Evolutionary conservation across 306 rosid species (phyloP), one percentile per base, ranked within the genome.

Genomic region (Cucurbita maxima): DNA sequence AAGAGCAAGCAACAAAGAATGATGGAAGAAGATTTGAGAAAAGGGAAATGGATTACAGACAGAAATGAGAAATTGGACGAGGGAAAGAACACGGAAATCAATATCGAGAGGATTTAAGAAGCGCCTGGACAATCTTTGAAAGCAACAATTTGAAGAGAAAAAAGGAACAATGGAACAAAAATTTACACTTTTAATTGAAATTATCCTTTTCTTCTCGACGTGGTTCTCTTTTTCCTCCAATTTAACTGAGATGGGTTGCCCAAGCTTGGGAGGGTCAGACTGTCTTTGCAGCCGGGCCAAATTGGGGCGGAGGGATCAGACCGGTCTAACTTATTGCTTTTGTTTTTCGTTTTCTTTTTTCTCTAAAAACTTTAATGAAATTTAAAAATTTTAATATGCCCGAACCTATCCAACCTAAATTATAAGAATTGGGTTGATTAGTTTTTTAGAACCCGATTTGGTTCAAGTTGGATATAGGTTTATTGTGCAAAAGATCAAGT

Each of bases 161-260:
- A 14, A 43, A 66, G 20, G 7, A 25, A 44, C 13, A 44, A 66
- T 67, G 45, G 54, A 67, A 67, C 55, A 50, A 68, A 47, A 30
- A 70, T 50, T 70, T 30, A 30, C 34, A 70, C 74, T 70, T 70
- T 70, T 30, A 70, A 50, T 25, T 70, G 58, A 70, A 70, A 70
- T 50, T 70, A 70, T 70, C 74, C 74, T 70, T 70, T 70, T 30
- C 74, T 70, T 70, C 74, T 50, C 74, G 15, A 22, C 44, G 58
- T 48, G 22, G 58, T 34, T 50, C 74, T 50, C 74, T 69, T 48
- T 30, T 69, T 48, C 58, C 38, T 48, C 7, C 5, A 0, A 15
- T 18, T 66, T n/a, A 43, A 66, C 14, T 57, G 19, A 30, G 34
- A 47, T 48, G 43, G 58, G 11, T 59, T 3, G 16, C 12, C 30